A percentile compares a stretch with the other conserved stretches of the same genome.
Conservation (phyloP, 192 early-diverging fungal species). For the Coemansia reversa region DNA sequence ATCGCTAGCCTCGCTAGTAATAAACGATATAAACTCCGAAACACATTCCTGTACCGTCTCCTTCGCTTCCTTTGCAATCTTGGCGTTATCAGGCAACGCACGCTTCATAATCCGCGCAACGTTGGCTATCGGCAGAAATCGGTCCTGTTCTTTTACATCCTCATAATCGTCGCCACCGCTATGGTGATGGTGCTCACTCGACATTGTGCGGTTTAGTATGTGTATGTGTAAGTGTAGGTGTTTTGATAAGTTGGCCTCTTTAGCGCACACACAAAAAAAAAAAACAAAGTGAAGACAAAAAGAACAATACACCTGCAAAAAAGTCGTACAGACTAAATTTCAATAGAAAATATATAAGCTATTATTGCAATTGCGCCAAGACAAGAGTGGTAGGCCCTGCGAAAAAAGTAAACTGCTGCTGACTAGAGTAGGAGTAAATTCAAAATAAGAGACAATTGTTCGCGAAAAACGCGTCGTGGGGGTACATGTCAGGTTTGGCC, state of each 20-base stretch:
- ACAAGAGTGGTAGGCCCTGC: too few species aligned
- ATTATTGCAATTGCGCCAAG: background rate
- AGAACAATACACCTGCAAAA: background rate
- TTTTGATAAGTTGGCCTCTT: background rate
- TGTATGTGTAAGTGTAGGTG: background rate
- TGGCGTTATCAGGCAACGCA: conserved; percentile 94
- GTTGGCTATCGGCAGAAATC: conserved; percentile 93
- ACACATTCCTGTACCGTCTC: conserved; percentile 96
- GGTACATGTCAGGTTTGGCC: background rate
- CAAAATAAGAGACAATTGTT: too few species aligned
- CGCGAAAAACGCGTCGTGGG: background rate
- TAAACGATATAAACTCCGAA: conserved; percentile 97
- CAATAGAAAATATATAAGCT: background rate
- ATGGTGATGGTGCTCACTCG: conserved; percentile 32
- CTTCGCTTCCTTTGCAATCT: conserved; percentile 98
- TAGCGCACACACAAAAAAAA: background rate
- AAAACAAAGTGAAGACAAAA: background rate
- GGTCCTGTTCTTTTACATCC: conserved; percentile 92
- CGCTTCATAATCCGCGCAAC: conserved; percentile 98
- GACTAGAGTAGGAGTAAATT: too few species aligned
- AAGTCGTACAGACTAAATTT: background rate
- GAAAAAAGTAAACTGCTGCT: too few species aligned
- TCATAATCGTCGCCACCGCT: conserved; percentile 56
- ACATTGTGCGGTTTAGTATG: conserved; percentile 18
- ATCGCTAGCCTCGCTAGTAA: conserved; percentile 97